These are phyloP conservation scores for Aspergillus bertholletiae DNA, from an alignment of 495 filamentous ascomycete genomes.

Conservation along the genomic window DNA sequence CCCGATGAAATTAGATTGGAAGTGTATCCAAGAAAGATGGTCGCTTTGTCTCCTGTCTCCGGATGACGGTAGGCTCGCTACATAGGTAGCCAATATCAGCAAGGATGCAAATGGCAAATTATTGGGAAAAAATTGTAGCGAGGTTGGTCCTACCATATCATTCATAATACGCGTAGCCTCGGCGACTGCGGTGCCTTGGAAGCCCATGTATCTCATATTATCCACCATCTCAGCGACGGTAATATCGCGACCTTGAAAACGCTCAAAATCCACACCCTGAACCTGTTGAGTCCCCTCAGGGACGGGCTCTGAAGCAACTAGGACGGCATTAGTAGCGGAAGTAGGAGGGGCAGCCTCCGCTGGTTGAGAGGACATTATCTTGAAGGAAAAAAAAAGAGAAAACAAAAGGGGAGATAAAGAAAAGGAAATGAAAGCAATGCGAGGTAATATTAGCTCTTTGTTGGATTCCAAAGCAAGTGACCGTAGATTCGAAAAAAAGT, in stretches of 20 bases:
- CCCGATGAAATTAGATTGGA: constrained; percentile 96
- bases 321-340: constrained; percentile 54
- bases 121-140: background rate
- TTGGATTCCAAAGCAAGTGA: background rate
- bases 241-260: constrained; percentile 66
- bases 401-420: background rate
- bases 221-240: constrained; percentile 79
- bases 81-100: background rate
- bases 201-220: constrained; percentile 84
- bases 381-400: background rate
- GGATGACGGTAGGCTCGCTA: constrained; percentile 74
- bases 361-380: constrained; percentile 2
- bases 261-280: constrained; percentile 85
- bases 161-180: constrained; percentile 87
- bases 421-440: background rate
- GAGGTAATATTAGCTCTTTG: background rate
- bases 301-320: background rate
- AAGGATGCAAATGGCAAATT: constrained; percentile 2
- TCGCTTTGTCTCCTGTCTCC: constrained; percentile 68
- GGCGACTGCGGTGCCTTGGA: constrained; percentile 82
- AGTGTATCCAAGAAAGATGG: constrained; percentile 95
- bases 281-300: constrained; percentile 61
- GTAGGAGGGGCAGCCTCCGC: constrained; percentile 46
- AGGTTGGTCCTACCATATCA: constrained; percentile 67
- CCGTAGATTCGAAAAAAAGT: background rate